Evolutionary conservation across 768 basidiomycete genomes (phyloP).

Genomic region (Ephemerocybe angulata): DNA sequence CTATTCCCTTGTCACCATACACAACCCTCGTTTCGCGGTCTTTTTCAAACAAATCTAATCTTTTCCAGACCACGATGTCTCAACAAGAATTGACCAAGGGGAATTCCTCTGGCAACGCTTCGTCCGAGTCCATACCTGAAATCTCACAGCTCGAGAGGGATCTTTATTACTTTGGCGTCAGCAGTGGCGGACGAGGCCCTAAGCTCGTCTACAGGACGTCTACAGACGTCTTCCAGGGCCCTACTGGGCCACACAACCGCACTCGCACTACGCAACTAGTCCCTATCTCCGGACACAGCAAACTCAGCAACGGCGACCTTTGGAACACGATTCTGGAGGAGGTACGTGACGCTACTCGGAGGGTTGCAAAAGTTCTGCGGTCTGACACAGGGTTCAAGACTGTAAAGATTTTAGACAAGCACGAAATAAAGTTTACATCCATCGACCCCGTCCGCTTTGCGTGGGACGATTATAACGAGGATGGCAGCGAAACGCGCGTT

Average conservation of each 20-base stretch:
- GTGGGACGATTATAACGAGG: slow-evolving; percentile 21
- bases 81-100: no score
- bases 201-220: slow-evolving; percentile 35
- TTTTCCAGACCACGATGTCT: no score
- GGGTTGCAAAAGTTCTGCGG: slow-evolving; percentile 21
- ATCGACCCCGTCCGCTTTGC: slow-evolving; percentile 30
- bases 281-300: slow-evolving; percentile 22
- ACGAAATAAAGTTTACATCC: slow-evolving; percentile 19
- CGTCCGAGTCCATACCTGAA: no score
- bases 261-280: slow-evolving; percentile 26
- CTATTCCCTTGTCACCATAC: no score
- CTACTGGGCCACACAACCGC: slow-evolving; percentile 27
- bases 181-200: slow-evolving; percentile 26
- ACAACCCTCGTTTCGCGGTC: no score
- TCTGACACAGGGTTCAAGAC: slow-evolving; percentile 32
- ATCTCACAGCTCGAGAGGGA: slow-evolving; percentile 24
- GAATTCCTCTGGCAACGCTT: no score
- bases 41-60: no score
- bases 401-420: slow-evolving; percentile 19
- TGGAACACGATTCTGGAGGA: slow-evolving; percentile 29
- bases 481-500: slow-evolving; percentile 18
- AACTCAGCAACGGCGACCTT: slow-evolving; percentile 23
- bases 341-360: slow-evolving; percentile 32
- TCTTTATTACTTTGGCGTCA: slow-evolving; percentile 31
- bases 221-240: slow-evolving; percentile 24